These are phyloP conservation scores for Bipolaris oryzae DNA, from an alignment of 2,329 filamentous ascomycete genomes.

Conservation along the genomic window DNA sequence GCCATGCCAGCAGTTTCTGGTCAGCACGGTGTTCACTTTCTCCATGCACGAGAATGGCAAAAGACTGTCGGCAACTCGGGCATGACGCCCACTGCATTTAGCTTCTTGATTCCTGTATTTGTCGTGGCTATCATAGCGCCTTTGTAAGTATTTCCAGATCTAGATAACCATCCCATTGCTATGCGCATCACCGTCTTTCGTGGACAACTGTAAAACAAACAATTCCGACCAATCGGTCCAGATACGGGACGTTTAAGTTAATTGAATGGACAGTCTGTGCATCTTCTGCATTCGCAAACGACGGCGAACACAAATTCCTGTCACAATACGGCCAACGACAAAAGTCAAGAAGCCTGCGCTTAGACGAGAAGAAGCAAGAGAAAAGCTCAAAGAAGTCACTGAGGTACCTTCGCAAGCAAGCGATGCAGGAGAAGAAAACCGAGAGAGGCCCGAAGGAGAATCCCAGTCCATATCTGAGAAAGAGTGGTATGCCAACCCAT, in stretches of 20 bases:
- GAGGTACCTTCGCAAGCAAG: constrained; percentile 13
- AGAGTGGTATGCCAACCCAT: constrained; percentile 33
- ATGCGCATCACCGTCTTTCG: background rate
- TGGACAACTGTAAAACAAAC: background rate
- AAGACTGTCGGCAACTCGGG: constrained; percentile 26
- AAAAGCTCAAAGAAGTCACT: constrained; percentile 30
- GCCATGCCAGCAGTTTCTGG: constrained; percentile 22
- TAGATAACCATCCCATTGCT: background rate
- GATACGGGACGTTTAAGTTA: background rate
- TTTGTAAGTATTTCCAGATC: constrained; percentile 29
- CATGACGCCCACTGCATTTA: constrained; percentile 37
- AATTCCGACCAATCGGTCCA: too few species aligned
- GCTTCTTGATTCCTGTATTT: constrained; percentile 39
- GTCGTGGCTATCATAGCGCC: constrained; percentile 36
- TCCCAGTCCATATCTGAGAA: constrained; percentile 27
- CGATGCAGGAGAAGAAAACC: background rate
- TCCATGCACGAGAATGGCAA: constrained; percentile 23
- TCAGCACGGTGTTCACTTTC: background rate
- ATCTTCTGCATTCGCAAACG: constrained; percentile 31
- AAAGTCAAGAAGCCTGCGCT: constrained; percentile 27
- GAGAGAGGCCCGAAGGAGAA: constrained; percentile 12
- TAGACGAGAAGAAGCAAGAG: constrained; percentile 29
- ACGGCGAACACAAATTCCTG: constrained; percentile 13
- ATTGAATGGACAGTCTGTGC: constrained; percentile 20
- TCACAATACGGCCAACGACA: background rate